Evolutionary conservation across 257 asterid species (phyloP).

Genomic region (Anisodus tanguticus): DNA sequence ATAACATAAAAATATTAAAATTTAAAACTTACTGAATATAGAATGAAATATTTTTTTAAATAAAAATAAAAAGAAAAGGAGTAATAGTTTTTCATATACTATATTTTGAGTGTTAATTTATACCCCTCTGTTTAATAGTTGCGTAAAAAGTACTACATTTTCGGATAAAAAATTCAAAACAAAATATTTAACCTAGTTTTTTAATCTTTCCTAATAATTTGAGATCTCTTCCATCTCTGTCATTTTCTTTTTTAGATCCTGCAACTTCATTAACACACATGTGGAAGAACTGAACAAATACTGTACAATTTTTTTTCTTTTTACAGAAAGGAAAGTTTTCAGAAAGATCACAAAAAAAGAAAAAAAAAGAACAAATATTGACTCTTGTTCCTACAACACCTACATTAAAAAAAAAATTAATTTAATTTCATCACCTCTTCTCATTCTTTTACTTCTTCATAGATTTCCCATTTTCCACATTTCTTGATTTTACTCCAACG

Average conservation of each 20-base stretch:
- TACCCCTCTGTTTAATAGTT: background rate
- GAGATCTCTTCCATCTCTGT: slow-evolving; percentile 27
- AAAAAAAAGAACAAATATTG: background rate
- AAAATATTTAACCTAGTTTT: background rate
- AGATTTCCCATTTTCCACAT: slow-evolving; percentile 16
- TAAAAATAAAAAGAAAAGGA: background rate
- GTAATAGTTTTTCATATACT: background rate
- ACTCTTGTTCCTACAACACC: background rate
- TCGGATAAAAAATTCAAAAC: slow-evolving; percentile 9
- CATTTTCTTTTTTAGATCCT: slow-evolving; percentile 26
- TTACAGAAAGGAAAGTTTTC: background rate
- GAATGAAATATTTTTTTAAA: background rate
- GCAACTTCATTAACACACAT: background rate
- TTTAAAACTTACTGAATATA: background rate
- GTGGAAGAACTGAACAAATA: background rate
- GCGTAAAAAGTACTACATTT: background rate
- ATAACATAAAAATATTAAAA: background rate
- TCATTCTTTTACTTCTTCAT: slow-evolving; percentile 18
- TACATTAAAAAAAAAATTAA: background rate
- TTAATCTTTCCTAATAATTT: background rate
- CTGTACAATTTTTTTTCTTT: slow-evolving; percentile 12
- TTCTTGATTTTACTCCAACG: background rate
- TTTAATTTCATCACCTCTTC: slow-evolving; percentile 16
- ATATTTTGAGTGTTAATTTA: background rate
- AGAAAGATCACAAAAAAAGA: background rate